These are phyloP conservation scores for Chlorella sp. DNA, from an alignment of 139 green algal genomes.

Conservation along the genomic window DNA sequence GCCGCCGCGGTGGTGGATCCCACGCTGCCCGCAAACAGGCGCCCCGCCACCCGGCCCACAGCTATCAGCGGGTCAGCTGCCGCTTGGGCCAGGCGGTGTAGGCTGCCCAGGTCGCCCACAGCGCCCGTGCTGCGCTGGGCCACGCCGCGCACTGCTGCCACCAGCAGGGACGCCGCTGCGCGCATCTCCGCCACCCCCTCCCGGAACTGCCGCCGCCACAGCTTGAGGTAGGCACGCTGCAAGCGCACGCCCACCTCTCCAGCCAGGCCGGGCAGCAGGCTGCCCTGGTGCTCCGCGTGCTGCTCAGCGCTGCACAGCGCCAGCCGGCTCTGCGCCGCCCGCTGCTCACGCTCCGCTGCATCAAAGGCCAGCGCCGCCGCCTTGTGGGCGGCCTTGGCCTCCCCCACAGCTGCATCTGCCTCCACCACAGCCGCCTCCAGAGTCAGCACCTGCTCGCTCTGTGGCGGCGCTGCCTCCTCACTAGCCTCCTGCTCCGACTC, in stretches of 20 bases:
- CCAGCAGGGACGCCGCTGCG: slow-evolving; percentile 1
- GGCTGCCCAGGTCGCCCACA: slow-evolving; percentile 17
- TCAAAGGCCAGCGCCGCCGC: background rate
- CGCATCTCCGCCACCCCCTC: slow-evolving; percentile 43
- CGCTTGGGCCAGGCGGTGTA: slow-evolving; percentile 51
- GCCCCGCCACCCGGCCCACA: slow-evolving; percentile 37
- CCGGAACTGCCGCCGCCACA: slow-evolving; percentile 44
- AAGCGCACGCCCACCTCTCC: slow-evolving; percentile 27
- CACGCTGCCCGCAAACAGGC: slow-evolving; percentile 48
- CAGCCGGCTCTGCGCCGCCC: slow-evolving; percentile 28
- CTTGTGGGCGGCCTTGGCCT: slow-evolving; percentile 34
- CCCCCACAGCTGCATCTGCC: slow-evolving; percentile 22
- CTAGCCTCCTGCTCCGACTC: background rate
- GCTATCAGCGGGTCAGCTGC: slow-evolving; percentile 55
- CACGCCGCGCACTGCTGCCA: slow-evolving; percentile 21
- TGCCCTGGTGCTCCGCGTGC: background rate
- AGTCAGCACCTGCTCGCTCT: background rate
- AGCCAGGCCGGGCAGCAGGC: slow-evolving; percentile 25
- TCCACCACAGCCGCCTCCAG: slow-evolving; percentile 29
- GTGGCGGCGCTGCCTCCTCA: background rate
- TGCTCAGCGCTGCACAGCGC: slow-evolving; percentile 30
- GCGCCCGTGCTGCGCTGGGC: background rate
- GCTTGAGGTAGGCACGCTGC: slow-evolving; percentile 46
- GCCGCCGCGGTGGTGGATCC: slow-evolving; percentile 62
- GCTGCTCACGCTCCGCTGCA: slow-evolving; percentile 25